Evolutionary conservation across 106 monocot species (phyloP).

Genomic region (Dactylorhiza incarnata): DNA sequence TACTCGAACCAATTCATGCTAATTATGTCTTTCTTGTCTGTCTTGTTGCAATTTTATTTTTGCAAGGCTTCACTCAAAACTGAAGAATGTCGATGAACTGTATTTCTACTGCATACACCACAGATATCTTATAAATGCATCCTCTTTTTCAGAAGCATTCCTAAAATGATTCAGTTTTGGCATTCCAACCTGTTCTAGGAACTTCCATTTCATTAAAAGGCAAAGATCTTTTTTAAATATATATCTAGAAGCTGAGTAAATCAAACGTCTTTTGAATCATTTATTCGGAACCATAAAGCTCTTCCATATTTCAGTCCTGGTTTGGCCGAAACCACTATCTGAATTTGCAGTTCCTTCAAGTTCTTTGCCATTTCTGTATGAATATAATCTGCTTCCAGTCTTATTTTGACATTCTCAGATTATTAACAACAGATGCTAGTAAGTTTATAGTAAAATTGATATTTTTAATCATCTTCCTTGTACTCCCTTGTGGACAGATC

Average conservation of each 20-base stretch:
- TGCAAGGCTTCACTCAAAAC: neutral
- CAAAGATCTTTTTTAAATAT: too few species aligned
- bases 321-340: neutral
- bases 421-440: neutral
- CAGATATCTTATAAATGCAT: neutral
- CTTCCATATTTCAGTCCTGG: neutral
- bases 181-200: neutral
- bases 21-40: too few species aligned
- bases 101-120: neutral
- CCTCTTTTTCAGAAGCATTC: neutral
- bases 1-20: too few species aligned
- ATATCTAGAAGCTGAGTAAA: too few species aligned
- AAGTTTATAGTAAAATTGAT: neutral
- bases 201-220: neutral
- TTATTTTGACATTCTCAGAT: neutral
- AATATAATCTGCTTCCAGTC: neutral
- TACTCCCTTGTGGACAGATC: conserved; percentile 29
- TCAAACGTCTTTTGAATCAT: neutral
- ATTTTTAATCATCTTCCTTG: neutral
- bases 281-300: neutral
- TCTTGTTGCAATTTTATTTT: too few species aligned
- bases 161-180: neutral
- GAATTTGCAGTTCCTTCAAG: neutral
- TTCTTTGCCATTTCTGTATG: neutral
- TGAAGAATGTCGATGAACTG: neutral